These are phyloP conservation scores for Naganishia friedmannii DNA, from an alignment of 768 basidiomycete genomes.

Conservation along the genomic window DNA sequence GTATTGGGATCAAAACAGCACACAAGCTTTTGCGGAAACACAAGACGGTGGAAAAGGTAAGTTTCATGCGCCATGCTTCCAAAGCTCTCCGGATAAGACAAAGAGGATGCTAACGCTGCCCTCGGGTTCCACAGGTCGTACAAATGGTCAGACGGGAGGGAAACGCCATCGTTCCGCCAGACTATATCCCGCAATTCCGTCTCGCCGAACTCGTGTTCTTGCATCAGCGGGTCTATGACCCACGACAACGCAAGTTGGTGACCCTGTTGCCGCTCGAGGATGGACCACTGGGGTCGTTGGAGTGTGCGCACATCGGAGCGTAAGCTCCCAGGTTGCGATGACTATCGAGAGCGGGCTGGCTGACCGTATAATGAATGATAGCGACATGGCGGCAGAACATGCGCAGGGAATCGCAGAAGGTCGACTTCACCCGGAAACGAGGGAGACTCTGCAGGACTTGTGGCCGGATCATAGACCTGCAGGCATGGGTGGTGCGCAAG, in stretches of 20 bases:
- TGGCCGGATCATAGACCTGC: conserved; percentile 45
- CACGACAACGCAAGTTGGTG: conserved; percentile 63
- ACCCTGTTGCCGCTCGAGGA: conserved; percentile 64
- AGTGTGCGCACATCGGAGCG: conserved; percentile 48
- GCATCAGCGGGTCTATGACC: conserved; percentile 89
- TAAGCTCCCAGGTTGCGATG: conserved; percentile 23
- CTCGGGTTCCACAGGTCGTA: conserved; percentile 57
- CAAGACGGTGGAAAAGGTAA: conserved; percentile 73
- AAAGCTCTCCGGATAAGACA: neutral
- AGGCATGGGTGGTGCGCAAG: neutral
- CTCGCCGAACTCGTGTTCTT: conserved; percentile 88
- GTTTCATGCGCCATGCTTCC: neutral
- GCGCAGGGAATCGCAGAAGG: conserved; percentile 47
- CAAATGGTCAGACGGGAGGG: conserved; percentile 74
- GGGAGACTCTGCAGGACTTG: conserved; percentile 41
- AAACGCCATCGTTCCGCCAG: conserved; percentile 71
- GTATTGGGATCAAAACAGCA: conserved; percentile 91
- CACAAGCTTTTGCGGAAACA: conserved; percentile 74
- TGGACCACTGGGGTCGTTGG: conserved; percentile 43
- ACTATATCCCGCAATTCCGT: conserved; percentile 70
- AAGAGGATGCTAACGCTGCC: neutral
- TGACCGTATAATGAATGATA: conserved; percentile 5
- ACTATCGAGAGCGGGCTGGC: neutral
- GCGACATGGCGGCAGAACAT: conserved; percentile 39
- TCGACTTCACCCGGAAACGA: conserved; percentile 48